Evolutionary conservation across 139 green algal genomes (phyloP).

Genomic region (Chlorella vulgaris): DNA sequence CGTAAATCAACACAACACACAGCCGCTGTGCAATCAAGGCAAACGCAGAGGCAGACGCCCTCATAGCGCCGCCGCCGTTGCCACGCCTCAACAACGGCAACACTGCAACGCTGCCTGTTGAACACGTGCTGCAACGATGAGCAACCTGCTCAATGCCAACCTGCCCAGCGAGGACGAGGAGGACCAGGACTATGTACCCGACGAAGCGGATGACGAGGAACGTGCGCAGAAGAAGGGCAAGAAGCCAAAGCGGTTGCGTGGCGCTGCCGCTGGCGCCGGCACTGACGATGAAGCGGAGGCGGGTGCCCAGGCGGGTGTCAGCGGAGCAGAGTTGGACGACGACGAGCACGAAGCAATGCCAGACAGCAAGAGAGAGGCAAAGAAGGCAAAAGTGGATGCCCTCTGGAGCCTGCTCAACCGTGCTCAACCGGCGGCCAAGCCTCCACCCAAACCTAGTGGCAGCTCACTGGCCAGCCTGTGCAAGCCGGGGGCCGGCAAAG

Average conservation of each 20-base stretch:
- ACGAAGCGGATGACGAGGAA: slow-evolving; percentile 42
- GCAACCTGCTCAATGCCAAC: slow-evolving; percentile 37
- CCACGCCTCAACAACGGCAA: no score
- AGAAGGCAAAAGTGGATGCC: slow-evolving; percentile 51
- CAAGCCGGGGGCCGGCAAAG: slow-evolving; percentile 18
- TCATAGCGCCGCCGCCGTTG: no score
- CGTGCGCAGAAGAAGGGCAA: slow-evolving; percentile 30
- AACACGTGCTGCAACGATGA: slow-evolving; percentile 34
- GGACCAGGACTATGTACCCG: slow-evolving; percentile 76
- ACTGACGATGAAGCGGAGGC: background rate
- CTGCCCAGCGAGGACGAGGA: slow-evolving; percentile 71
- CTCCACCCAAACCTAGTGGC: background rate
- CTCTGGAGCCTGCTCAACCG: slow-evolving; percentile 52
- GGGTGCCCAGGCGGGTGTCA: no score
- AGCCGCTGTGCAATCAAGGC: no score
- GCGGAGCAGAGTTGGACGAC: background rate
- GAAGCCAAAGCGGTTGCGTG: slow-evolving; percentile 33
- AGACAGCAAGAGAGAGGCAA: slow-evolving; percentile 33
- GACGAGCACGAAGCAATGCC: slow-evolving; percentile 14
- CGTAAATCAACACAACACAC: no score
- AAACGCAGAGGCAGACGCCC: no score
- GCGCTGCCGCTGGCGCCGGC: slow-evolving; percentile 1
- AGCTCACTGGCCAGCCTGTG: slow-evolving; percentile 25
- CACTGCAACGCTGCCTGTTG: no score
- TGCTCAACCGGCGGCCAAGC: background rate